Evolutionary conservation across 2,329 filamentous ascomycete species (phyloP).

Genomic region (Aotearoamyces nothofagi): DNA sequence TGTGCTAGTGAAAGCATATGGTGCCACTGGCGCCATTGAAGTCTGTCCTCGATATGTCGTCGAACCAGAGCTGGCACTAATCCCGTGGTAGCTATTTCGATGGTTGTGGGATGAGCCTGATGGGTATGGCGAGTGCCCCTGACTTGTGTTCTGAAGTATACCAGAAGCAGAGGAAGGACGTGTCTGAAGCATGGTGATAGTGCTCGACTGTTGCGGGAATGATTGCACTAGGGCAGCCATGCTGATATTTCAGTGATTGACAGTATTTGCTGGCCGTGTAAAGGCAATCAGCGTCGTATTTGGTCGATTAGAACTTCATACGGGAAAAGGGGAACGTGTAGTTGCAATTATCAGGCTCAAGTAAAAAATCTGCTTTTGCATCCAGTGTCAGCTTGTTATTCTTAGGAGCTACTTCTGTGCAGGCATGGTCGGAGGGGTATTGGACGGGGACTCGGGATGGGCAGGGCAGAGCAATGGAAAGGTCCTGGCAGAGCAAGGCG

Average conservation of each 20-base stretch:
- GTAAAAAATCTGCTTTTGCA: no score
- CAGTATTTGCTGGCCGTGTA: not conserved
- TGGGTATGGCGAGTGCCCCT: slow-evolving; percentile 31
- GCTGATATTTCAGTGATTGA: slow-evolving; percentile 25
- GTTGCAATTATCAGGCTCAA: no score
- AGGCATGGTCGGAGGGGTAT: no score
- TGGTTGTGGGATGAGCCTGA: slow-evolving; percentile 26
- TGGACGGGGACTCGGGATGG: no score
- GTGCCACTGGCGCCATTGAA: slow-evolving; percentile 45
- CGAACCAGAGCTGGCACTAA: slow-evolving; percentile 28
- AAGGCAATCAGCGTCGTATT: not conserved
- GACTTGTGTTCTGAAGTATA: slow-evolving; percentile 22
- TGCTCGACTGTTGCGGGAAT: slow-evolving; percentile 60
- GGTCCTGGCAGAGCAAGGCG: no score
- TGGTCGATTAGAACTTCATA: not conserved
- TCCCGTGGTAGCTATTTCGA: slow-evolving; percentile 34
- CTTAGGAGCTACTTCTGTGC: no score
- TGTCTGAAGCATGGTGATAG: slow-evolving; percentile 62
- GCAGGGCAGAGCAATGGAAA: no score
- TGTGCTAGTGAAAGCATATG: slow-evolving; percentile 63
- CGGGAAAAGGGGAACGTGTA: no score
- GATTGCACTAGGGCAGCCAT: slow-evolving; percentile 81
- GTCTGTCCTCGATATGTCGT: slow-evolving; percentile 36
- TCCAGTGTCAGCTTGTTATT: no score
- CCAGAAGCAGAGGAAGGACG: slow-evolving; percentile 50